Evolutionary conservation across 2,329 filamentous ascomycete genomes (phyloP).

Genomic region (Metarhizium rileyi): DNA sequence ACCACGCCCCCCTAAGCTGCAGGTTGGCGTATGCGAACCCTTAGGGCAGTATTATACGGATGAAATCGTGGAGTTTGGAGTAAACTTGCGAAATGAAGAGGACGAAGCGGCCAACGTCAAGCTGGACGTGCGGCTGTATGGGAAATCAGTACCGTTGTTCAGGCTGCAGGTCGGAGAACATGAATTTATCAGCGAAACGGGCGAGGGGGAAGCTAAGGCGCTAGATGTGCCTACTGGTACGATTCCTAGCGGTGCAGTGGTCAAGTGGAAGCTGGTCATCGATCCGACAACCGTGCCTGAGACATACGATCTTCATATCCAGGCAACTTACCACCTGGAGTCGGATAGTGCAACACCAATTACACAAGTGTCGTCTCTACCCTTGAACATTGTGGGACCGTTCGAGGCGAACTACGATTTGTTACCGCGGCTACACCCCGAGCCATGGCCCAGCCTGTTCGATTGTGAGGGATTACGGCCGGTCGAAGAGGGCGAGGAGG

Average conservation of each 20-base stretch:
- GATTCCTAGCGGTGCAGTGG: constrained; percentile 36
- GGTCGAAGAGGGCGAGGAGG: constrained; percentile 15
- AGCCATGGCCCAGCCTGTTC: constrained; percentile 85
- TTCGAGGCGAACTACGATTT: constrained; percentile 93
- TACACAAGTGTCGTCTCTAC: constrained; percentile 58
- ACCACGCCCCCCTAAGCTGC: constrained; percentile 86
- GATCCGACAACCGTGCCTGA: constrained; percentile 40
- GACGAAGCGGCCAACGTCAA: constrained; percentile 66
- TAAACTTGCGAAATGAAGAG: constrained; percentile 74
- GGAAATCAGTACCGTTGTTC: constrained; percentile 41
- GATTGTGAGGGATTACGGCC: constrained; percentile 41
- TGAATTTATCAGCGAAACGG: constrained; percentile 20
- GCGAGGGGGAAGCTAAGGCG: constrained; percentile 32
- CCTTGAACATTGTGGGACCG: constrained; percentile 65
- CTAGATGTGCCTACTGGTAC: constrained; percentile 33
- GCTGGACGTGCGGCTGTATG: constrained; percentile 59
- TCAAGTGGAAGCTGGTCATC: constrained; percentile 37
- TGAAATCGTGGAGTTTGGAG: constrained; percentile 58
- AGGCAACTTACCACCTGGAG: constrained; percentile 66
- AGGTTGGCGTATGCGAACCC: constrained; percentile 55
- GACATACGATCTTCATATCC: constrained; percentile 60
- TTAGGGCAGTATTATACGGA: constrained; percentile 74
- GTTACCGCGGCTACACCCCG: constrained; percentile 64
- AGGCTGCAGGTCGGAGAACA: constrained; percentile 28
- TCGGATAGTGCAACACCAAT: constrained; percentile 76